Base-by-base conservation (phyloP, 2,329 filamentous ascomycete genomes). In the Paraphoma sp. region DNA sequence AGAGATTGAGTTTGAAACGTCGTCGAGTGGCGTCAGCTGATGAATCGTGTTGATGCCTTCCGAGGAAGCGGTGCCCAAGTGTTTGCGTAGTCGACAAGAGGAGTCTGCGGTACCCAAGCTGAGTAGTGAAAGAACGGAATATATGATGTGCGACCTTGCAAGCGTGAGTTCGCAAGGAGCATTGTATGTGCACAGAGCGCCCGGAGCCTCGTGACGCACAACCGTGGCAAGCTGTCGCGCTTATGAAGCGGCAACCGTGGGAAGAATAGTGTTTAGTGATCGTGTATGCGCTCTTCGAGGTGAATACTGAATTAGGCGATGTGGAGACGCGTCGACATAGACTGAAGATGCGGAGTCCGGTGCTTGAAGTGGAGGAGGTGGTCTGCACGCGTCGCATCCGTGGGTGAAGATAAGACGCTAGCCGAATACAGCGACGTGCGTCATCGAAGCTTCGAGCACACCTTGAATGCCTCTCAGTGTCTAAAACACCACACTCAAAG, bases 131-230 rank as follows among this genome's bases (percentile, higher is more conserved):
- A 51, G 47, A 47, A 56, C 41, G 57, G 45, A 53, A 16, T 48
- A 41, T 56, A 48, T 46, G 51, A 59, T 56, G 50, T 62, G 60
- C 54, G 60, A 55, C 42, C 59, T 50, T 59, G 52, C 53, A 55
- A 45, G 56, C 41, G 56, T 60, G 58, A 57, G 60, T 54, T 56
- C 40, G 58, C 62, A 56, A 57, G 18, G 58, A 56, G 63, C 68
- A 71, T 70, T 56, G 57, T 67, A 48, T 56, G 67, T 66, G 60
- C 60, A 64, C 65, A 63, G 54, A 57, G 60, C 60, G 57, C 64
- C 62, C 62, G 48, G 36, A 51, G 47, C 41, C 56, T 48, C 45
- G 45, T 53, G 56, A 50, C 38, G 59, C 64, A 58, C 62, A 59
- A 60, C 53, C 53, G 53, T 43, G 49, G 54, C 50, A 41, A 51